Base-by-base conservation (phyloP, 805 yeast genomes). In the Lipomyces yamadae region DNA sequence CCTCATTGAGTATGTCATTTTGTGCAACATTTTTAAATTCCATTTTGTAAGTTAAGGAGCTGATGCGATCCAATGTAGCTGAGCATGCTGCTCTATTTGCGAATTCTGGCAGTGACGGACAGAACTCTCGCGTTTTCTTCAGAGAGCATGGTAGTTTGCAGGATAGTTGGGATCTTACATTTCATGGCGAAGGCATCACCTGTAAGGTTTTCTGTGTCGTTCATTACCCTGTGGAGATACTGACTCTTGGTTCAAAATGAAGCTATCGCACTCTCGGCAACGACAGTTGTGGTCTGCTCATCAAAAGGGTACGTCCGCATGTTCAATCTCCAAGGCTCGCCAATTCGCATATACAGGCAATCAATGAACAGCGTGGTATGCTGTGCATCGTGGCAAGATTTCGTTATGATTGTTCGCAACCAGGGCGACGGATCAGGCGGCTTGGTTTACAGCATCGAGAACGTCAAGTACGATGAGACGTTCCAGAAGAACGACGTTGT, bases 291-390 rank as follows among this genome's bases (percentile, higher is more conserved):
- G 33, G 87, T 90, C 1, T 91, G 96, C 54, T 88, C 98, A 0
- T 88, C 87, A 30, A 74, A 79, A 18, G 99, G 99, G 0, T 88
- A 87, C 72, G 81, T 92, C 45, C 82, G 97, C 70, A 82, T 84
- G 13, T 91, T 85, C 79, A 88, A 90, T 65, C 78, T 86, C 39
- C 86, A 81, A 75, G 98, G 98, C 0, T 82, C 91, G 24, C 87
- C 96, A 64, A 76, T 88, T 42, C 80, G 86, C 50, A 81, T 94
- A 7, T 69, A 67, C 35, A 70, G 81, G 8, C 88, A 90, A 75
- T 88, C 89, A 70, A 81, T 87, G 30, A 82, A 88, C 7, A 93
- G 96, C 0, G 85, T 93, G 3, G 85, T 91, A 32, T 85, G 94
- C 2, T 80, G 90, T 57, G 82, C 91, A n/a, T 85, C 92, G 2